phyloP scores from a whole-genome alignment of 192 early-diverging fungal species.

The Backusella westeae region DNA sequence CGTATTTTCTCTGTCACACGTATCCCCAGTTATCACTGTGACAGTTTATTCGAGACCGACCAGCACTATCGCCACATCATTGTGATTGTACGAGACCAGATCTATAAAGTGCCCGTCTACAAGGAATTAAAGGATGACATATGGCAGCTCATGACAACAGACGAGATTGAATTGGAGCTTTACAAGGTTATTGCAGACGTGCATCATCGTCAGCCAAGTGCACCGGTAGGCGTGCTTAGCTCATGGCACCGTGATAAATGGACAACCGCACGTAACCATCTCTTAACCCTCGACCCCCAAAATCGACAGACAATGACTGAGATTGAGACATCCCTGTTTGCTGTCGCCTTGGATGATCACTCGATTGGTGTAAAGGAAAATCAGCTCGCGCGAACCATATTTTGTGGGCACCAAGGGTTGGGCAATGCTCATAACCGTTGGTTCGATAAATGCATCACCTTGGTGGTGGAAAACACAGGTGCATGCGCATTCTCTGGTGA shows the following conservation, averaged over 20 bases:
- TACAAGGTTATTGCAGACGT: neutral
- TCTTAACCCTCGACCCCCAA: slow-evolving; percentile 54
- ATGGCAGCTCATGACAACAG: slow-evolving; percentile 50
- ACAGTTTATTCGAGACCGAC: slow-evolving; percentile 58
- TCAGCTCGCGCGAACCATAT: slow-evolving; percentile 42
- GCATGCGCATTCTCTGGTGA: slow-evolving; percentile 61
- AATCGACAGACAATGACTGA: slow-evolving; percentile 58
- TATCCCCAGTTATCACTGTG: slow-evolving; percentile 75
- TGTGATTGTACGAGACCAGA: slow-evolving; percentile 72
- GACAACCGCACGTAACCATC: slow-evolving; percentile 66
- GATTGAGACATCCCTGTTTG: slow-evolving; percentile 78
- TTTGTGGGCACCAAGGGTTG: slow-evolving; percentile 53
- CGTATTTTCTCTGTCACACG: slow-evolving; percentile 78
- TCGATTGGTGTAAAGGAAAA: slow-evolving; percentile 32
- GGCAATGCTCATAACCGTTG: slow-evolving; percentile 80
- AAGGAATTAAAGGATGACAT: slow-evolving; percentile 51
- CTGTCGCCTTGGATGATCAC: slow-evolving; percentile 73
- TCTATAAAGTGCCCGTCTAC: slow-evolving; percentile 71
- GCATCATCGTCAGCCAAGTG: slow-evolving; percentile 33
- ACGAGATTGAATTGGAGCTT: slow-evolving; percentile 69
- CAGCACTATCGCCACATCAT: slow-evolving; percentile 57
- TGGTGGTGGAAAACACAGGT: slow-evolving; percentile 76
- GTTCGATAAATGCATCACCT: slow-evolving; percentile 81
- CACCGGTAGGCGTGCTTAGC: slow-evolving; percentile 67
- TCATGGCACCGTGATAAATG: slow-evolving; percentile 83